Evolutionary conservation across 768 basidiomycete genomes (phyloP).

Genomic region (Termitomyces sp.): DNA sequence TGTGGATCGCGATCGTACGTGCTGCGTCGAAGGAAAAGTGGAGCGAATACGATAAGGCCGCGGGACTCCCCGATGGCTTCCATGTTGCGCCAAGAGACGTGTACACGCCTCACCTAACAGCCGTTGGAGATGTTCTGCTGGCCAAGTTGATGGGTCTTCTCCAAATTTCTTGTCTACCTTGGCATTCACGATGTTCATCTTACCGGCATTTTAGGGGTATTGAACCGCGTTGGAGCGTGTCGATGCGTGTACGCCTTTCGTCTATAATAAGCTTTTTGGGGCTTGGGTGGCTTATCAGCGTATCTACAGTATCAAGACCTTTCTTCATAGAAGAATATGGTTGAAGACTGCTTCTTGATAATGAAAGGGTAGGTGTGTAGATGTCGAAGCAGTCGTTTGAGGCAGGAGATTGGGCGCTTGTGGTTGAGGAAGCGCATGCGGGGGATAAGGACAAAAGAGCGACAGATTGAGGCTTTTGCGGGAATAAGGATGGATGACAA

Average conservation of each 20-base stretch:
- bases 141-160: conserved; percentile 63
- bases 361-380: conserved; percentile 65
- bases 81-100: conserved; percentile 72
- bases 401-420: conserved; percentile 63
- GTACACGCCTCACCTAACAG: conserved; percentile 80
- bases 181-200: conserved; percentile 1
- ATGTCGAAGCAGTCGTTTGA: conserved; percentile 61
- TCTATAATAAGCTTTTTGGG: conserved; percentile 54
- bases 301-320: conserved; percentile 57
- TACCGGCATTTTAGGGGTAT: conserved; percentile 48
- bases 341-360: conserved; percentile 54
- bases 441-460: conserved; percentile 41
- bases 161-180: neutral
- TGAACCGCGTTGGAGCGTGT: conserved; percentile 79
- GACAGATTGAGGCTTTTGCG: conserved; percentile 31
- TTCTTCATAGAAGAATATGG: conserved; percentile 82
- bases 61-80: conserved; percentile 58
- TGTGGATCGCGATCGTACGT: conserved; percentile 79
- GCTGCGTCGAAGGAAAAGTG: conserved; percentile 60
- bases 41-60: conserved; percentile 22
- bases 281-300: neutral
- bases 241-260: conserved; percentile 70
- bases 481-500: conserved; percentile 34
- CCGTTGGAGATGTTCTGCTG: conserved; percentile 65
- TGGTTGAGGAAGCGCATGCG: conserved; percentile 51